Conservation (phyloP, 495 filamentous ascomycete genomes). For the Evansstolkia leycettana region DNA sequence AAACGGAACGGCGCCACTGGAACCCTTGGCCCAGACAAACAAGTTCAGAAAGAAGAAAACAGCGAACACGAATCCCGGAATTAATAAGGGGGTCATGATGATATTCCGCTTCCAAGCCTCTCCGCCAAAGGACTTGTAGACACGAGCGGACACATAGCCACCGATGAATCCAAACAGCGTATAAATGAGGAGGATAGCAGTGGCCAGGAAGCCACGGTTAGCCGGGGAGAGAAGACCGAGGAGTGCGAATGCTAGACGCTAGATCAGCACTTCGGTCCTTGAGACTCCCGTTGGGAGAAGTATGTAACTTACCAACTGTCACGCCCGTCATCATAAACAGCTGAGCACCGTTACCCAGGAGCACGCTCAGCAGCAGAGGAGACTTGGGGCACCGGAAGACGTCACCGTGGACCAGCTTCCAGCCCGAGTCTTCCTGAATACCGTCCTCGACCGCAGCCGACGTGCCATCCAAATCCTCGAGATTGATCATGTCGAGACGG, state of each 20-base stretch:
- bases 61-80: slow-evolving; percentile 78
- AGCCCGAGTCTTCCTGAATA: slow-evolving; percentile 93
- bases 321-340: slow-evolving; percentile 95
- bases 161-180: slow-evolving; percentile 87
- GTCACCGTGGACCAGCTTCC: slow-evolving; percentile 97
- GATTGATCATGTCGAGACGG: slow-evolving; percentile 69
- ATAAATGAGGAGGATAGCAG: slow-evolving; percentile 83
- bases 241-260: slow-evolving; percentile 57
- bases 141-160: slow-evolving; percentile 77
- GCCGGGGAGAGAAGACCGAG: slow-evolving; percentile 90
- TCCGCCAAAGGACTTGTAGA: slow-evolving; percentile 86
- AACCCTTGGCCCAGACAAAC: slow-evolving; percentile 84
- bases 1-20: slow-evolving; percentile 90
- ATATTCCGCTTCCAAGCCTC: slow-evolving; percentile 94
- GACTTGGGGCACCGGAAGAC: slow-evolving; percentile 83
- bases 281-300: neutral
- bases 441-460: slow-evolving; percentile 72
- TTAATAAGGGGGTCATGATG: slow-evolving; percentile 68
- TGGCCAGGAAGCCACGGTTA: slow-evolving; percentile 85
- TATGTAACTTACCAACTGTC: slow-evolving; percentile 49
- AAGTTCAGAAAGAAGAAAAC: slow-evolving; percentile 91
- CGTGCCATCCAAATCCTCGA: slow-evolving; percentile 72
- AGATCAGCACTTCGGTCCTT: neutral
- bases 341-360: slow-evolving; percentile 89
- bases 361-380: slow-evolving; percentile 71